These are phyloP conservation scores for Jatropha multifida DNA, from an alignment of 441 rosid genomes.

Conservation along the genomic window DNA sequence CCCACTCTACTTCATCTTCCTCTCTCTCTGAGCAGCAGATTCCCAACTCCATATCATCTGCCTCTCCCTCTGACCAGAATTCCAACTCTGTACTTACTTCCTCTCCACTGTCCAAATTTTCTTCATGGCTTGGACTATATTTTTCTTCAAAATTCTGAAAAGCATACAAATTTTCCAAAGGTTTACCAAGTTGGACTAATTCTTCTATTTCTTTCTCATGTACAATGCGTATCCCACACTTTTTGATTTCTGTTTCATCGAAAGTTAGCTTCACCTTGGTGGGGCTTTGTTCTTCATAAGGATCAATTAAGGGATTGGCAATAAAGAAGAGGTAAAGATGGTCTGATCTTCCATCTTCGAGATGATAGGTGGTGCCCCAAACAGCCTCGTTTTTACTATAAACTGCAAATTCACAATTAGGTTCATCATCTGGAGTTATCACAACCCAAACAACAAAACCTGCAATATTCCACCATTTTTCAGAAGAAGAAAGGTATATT, in stretches of 20 bases:
- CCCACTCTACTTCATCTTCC: no score
- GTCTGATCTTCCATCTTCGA: background rate
- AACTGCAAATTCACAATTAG: background rate
- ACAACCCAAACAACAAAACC: constrained; percentile 7
- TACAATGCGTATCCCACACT: background rate
- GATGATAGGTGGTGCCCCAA: no score
- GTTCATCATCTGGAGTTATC: no score
- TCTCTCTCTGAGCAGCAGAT: no score
- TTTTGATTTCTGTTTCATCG: background rate
- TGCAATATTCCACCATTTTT: background rate
- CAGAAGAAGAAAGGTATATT: background rate
- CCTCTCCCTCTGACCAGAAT: no score
- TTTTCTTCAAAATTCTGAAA: no score
- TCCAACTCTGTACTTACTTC: no score
- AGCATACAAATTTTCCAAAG: no score
- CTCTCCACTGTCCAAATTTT: no score
- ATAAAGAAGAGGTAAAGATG: background rate
- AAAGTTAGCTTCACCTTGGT: background rate
- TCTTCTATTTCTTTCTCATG: background rate
- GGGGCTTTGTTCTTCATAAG: background rate
- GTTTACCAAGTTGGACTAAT: background rate
- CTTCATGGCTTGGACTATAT: no score
- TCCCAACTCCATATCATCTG: no score
- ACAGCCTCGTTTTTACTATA: no score
- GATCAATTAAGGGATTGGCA: background rate